Base-by-base conservation (phyloP, 345 rosid species). In the Garcia nutans region DNA sequence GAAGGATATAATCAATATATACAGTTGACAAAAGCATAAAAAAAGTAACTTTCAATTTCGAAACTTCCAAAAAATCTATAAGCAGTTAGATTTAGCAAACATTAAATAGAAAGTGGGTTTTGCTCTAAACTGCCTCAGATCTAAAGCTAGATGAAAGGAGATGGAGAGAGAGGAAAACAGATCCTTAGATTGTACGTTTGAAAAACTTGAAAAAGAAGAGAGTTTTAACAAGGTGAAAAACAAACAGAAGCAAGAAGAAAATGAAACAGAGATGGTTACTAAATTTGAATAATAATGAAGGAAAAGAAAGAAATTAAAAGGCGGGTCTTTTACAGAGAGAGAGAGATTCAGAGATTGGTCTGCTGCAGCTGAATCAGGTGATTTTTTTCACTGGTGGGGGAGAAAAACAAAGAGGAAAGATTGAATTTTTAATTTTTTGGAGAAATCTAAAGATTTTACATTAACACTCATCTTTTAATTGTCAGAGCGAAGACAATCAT, bases 101-200 rank as follows among this genome's bases (percentile, higher is more conserved):
- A 78, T 71, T 76, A 77, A 71, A 44, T 58, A 57, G 70, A 79
- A 82, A 86, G 78, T 62, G 58, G 69, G 50, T 37, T 79, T 80
- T 55, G 52, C 79, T 71, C 55, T 63, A 83, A 77, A 79, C 75
- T 65, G 77, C 69, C 74, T 50, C 82, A 75, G 88, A 86, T 84
- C 87, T 65, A 81, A 76, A 69, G 73, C 49, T 62, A n/a, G 66
- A 42, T 52, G 65, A 54, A 70, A 61, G 26, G 16, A 1, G 67
- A 74, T 73, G 59, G 19, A 37, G 71, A 70, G 73, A 72, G 33
- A 76, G 37, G 69, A 19, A 64, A 57, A 26, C 65, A 62, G 17
- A 72, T 61, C 76, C 90, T 88, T 86, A 68, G 78, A 84, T 76
- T 76, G 62, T 55, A 85, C 82, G 90, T 70, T 65, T 77, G 71